phyloP scores from a whole-genome alignment of 2,329 filamentous ascomycete species.

The Fonsecaea pugnacius region DNA sequence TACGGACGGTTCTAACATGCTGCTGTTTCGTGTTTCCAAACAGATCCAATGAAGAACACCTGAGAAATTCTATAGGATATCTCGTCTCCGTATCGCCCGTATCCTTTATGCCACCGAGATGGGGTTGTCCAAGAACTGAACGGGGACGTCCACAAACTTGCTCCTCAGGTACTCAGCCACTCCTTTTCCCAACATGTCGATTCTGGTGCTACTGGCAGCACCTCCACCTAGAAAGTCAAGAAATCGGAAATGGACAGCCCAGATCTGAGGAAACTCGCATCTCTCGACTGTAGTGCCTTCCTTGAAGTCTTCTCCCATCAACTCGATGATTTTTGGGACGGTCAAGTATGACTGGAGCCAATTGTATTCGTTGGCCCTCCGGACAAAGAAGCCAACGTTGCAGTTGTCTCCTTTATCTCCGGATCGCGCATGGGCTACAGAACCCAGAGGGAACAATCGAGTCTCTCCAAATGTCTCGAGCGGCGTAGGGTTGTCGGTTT shows the following conservation, averaged over 20 bases:
- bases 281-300: slow-evolving; percentile 2
- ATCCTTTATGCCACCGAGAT: not conserved
- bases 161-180: slow-evolving; percentile 10
- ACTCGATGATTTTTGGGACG: not conserved
- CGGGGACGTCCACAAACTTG: not conserved
- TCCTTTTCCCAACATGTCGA: slow-evolving; percentile 12
- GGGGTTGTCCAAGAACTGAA: slow-evolving; percentile 1
- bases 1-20: no score
- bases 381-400: not conserved
- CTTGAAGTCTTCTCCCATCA: slow-evolving; percentile 2
- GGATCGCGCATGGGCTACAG: not conserved
- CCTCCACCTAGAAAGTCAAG: slow-evolving; percentile 9
- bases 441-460: not conserved
- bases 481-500: not conserved
- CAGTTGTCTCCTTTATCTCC: not conserved
- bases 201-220: slow-evolving; percentile 14
- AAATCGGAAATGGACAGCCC: slow-evolving; percentile 1
- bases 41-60: no score
- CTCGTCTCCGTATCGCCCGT: not conserved
- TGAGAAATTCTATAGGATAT: no score
- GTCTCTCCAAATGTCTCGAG: not conserved
- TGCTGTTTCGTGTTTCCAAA: no score
- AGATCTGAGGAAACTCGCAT: slow-evolving; percentile 2
- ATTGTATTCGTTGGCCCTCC: not conserved
- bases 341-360: not conserved